Percentiles rank a stretch among this genome's conserved stretches.
These are phyloP conservation scores for Neophaeococcomyces mojaviensis DNA, from an alignment of 2,329 filamentous ascomycete genomes.

Conservation along the genomic window DNA sequence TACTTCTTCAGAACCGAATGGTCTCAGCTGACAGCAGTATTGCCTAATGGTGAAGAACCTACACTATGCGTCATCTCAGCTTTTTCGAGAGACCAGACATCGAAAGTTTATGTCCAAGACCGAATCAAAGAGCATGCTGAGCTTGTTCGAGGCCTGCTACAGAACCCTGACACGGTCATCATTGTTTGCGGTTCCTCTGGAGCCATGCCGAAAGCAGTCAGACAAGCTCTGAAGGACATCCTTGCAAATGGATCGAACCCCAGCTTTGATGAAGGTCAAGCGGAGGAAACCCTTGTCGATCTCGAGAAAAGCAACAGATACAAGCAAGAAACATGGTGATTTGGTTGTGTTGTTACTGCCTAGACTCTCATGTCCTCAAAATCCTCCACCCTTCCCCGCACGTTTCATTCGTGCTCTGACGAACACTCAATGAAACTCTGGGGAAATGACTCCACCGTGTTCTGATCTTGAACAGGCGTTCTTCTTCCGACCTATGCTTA, in stretches of 20 bases:
- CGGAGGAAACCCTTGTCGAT: constrained; percentile 47
- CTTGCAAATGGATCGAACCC: constrained; percentile 40
- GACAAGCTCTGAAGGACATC: constrained; percentile 57
- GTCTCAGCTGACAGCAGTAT: constrained; percentile 27
- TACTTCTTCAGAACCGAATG: constrained; percentile 79
- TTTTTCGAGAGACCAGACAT: constrained; percentile 61
- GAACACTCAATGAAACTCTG: too few relatives aligned
- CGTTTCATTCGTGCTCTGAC: background rate
- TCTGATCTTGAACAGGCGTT: too few relatives aligned
- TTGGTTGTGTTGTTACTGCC: background rate
- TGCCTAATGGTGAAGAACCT: constrained; percentile 25
- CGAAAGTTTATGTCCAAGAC: constrained; percentile 63
- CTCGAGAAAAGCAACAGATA: constrained; percentile 59
- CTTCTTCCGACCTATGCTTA: too few relatives aligned
- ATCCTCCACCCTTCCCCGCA: background rate
- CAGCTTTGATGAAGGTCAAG: constrained; percentile 36
- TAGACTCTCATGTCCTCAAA: background rate
- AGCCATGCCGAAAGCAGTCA: constrained; percentile 63
- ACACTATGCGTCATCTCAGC: constrained; percentile 53
- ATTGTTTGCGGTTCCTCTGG: constrained; percentile 53
- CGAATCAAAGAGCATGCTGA: constrained; percentile 45
- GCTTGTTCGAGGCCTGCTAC: constrained; percentile 46
- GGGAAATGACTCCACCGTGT: too few relatives aligned
- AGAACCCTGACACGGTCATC: constrained; percentile 44
- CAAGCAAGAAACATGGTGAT: constrained; percentile 63